phyloP scores from a whole-genome alignment of 2,329 filamentous ascomycete species.

The Lasiodiplodia sp. region DNA sequence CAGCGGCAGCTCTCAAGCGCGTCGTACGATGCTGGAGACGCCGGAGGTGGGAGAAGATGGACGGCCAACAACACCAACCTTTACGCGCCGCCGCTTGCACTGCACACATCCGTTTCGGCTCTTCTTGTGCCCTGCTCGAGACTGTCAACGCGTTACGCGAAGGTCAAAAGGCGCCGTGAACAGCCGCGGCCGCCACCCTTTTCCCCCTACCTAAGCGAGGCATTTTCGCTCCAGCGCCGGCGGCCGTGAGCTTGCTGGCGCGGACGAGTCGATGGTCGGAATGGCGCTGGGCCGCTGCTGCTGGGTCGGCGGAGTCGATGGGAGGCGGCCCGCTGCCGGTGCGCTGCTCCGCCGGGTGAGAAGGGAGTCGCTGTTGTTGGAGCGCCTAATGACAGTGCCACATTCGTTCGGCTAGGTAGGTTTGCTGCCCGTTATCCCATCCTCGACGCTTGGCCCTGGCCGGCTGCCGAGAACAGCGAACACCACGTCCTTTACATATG shows the following conservation, averaged over 20 bases:
- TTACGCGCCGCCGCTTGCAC: slow-evolving; percentile 31
- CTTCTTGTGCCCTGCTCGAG: slow-evolving; percentile 31
- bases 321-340: slow-evolving; percentile 22
- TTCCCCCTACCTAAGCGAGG: slow-evolving; percentile 31
- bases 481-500: neutral
- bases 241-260: neutral
- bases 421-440: slow-evolving; percentile 26
- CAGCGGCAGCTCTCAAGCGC: slow-evolving; percentile 2
- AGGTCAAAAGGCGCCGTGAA: slow-evolving; percentile 25
- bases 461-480: slow-evolving; percentile 24
- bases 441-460: slow-evolving; percentile 27
- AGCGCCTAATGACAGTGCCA: slow-evolving; percentile 22
- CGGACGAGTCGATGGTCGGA: slow-evolving; percentile 16
- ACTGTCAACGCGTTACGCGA: slow-evolving; percentile 22
- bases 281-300: slow-evolving; percentile 10
- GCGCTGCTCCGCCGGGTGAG: slow-evolving; percentile 25
- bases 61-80: slow-evolving; percentile 26
- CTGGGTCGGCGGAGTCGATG: slow-evolving; percentile 19
- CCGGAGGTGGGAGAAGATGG: neutral
- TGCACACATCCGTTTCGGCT: slow-evolving; percentile 31
- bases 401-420: slow-evolving; percentile 24
- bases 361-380: slow-evolving; percentile 24
- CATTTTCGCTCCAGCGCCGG: slow-evolving; percentile 20
- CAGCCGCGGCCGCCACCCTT: slow-evolving; percentile 26
- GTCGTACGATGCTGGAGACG: slow-evolving; percentile 13